Evolutionary conservation across 2,329 filamentous ascomycete genomes (phyloP).

Genomic region (Scedosporium apiospermum): DNA sequence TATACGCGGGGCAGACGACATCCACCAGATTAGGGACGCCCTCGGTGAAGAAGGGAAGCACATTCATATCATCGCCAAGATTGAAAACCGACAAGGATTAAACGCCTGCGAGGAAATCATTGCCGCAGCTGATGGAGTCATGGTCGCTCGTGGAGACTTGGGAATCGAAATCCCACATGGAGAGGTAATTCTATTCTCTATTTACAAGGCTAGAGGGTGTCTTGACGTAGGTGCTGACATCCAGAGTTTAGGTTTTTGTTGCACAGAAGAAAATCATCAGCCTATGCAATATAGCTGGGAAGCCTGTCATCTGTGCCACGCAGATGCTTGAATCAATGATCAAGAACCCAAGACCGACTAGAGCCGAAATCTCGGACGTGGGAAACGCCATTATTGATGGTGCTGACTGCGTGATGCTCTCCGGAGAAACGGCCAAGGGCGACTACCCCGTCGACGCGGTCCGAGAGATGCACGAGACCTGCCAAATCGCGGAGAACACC

Average conservation of each 20-base stretch:
- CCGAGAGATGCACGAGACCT: slow-evolving; percentile 96
- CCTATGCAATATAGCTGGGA: slow-evolving; percentile 99
- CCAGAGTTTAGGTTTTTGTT: slow-evolving; percentile 49
- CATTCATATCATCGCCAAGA: slow-evolving; percentile 95
- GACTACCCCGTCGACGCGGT: slow-evolving; percentile 88
- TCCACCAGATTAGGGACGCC: slow-evolving; percentile 73
- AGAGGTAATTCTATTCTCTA: background rate
- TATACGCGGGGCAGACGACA: slow-evolving; percentile 77
- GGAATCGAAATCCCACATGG: slow-evolving; percentile 28
- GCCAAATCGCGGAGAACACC: slow-evolving; percentile 90
- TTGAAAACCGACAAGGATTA: slow-evolving; percentile 59
- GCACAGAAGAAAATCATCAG: slow-evolving; percentile 99
- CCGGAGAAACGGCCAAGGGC: slow-evolving; percentile 97
- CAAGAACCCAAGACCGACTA: slow-evolving; percentile 96
- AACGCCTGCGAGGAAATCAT: slow-evolving; percentile 7
- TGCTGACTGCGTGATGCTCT: slow-evolving; percentile 99
- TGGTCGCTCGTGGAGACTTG: slow-evolving; percentile 21
- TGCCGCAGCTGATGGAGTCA: slow-evolving; percentile 2
- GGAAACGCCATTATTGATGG: slow-evolving; percentile 97
- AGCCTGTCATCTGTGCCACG: slow-evolving; percentile 97
- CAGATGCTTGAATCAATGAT: slow-evolving; percentile 99
- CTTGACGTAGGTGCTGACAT: background rate
- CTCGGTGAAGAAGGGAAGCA: slow-evolving; percentile 80
- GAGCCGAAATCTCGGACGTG: slow-evolving; percentile 96
- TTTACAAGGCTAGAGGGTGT: background rate